Evolutionary conservation across 73 alveolate genomes (phyloP), one percentile per base, ranked within the genome.

Genomic region (Halteria grandinella): DNA sequence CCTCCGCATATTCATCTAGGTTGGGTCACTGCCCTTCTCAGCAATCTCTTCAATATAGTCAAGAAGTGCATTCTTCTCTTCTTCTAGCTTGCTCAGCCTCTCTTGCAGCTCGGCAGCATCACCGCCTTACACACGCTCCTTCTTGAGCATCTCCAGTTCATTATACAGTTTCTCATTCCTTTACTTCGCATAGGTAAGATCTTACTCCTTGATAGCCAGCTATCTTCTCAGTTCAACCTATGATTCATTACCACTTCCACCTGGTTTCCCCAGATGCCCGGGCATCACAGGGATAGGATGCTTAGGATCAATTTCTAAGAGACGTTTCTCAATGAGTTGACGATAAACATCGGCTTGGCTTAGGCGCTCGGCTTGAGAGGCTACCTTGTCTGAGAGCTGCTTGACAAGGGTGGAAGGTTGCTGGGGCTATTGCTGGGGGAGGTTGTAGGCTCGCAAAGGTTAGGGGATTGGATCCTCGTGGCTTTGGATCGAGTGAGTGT

Each of bases 201-300:
- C 76, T 51, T 75, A 33, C 78, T 60, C 85, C 25, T 47, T 50
- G 10, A 48, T 45, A 1, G 79, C 80, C 20, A 76, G 39, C 28
- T 71, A 15, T 34, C 59, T 40, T 53, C 45, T 77, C 18, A 76
- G 27, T 40, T 51, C 89, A 31, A 53, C 77, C 63, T 18, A 10
- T 20, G 63, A 44, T 53, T 15, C 1, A 28, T 53, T 88, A 33
- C 23, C 59, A 8, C 49, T 17, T 50, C 51, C 20, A 8, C 21
- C 79, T 20, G 64, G 31, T 53, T 86, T 40, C 15, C 87, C 76
- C 32, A 92, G 44, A 75, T 90, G 93, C 50, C 82, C 79, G 27
- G 82, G 91, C 40, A 84, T 55, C 23, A 93, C 89, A 31, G 98
- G 98, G 5, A 93, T 31, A 18, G 93, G 69, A 54, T 86, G 94